Evolutionary conservation across 257 asterid species (phyloP), one percentile per base, ranked within the genome.

Genomic region (Galeopsis tetrahit): DNA sequence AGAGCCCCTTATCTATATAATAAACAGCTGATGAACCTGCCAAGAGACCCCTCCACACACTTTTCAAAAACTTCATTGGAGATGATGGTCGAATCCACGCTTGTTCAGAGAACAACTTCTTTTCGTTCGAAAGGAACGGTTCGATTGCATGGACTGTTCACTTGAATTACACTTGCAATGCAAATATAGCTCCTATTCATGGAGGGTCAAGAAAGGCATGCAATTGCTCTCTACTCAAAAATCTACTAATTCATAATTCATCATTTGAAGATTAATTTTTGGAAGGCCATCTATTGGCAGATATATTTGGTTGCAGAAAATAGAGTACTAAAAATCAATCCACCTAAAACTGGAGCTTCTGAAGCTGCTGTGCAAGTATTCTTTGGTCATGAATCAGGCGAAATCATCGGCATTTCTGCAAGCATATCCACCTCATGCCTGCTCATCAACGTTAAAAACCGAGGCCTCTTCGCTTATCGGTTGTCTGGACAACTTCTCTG

Each of bases 241-340:
- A 10, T 46, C 72, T 10, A 46, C 72, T 10, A 46, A 8, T 14
- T 71, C 28, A 15, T 2, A 14, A 60, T 48, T 48, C 1, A 5
- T 48, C 52, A 39, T 4, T 15, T 52, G 69, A 72, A 32, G 36
- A 14, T 43, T 69, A 60, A 79, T 36, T 6, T 53, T 71, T n/a
- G 3, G n/a, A 31, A 52, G 52, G 34, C 65, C 72, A 59, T 56
- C 71, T 64, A 42, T 38, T 80, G 73, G 92, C 90, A 94, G 99
- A 88, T 94, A 69, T 91, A 85, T 80, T 76, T 91, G 83, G 96
- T 94, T 82, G 97, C 98, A 14, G 99, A 90, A 68, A 85, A 90
- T 63, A 82, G 83, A 73, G 91, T 92, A 13, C 82, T 95, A 15
- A 88, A 86, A 78, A 68, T 95, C 73, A 75, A 80, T 56, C 87